Conservation (phyloP, 2,329 filamentous ascomycete species). For the Colletotrichum echinochloae region DNA sequence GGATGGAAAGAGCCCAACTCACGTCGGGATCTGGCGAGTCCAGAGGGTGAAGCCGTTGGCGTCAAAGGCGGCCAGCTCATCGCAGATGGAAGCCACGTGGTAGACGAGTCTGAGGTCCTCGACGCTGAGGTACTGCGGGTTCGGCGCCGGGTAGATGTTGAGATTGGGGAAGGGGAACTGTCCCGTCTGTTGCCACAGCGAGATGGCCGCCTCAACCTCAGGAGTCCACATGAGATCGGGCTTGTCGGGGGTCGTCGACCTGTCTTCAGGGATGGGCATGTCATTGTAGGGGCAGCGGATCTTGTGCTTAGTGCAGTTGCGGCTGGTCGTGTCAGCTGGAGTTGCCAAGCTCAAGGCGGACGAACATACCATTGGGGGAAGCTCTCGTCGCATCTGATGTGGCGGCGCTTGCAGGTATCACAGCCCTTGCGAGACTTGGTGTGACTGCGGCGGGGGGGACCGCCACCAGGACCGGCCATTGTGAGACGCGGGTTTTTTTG, state of each 20-base stretch:
- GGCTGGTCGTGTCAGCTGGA: slow-evolving; percentile 64
- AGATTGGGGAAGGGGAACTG: slow-evolving; percentile 88
- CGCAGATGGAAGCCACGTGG: slow-evolving; percentile 87
- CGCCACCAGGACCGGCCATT: slow-evolving; percentile 96
- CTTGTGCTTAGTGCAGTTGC: slow-evolving; percentile 99
- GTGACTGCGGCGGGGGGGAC: slow-evolving; percentile 90
- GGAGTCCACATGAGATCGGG: slow-evolving; percentile 86
- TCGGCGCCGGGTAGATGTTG: slow-evolving; percentile 78
- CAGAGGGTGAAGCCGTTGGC: slow-evolving; percentile 90
- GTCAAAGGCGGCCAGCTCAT: slow-evolving; percentile 81
- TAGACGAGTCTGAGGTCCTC: slow-evolving; percentile 91
- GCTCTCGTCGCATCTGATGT: slow-evolving; percentile 97
- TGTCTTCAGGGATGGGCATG: slow-evolving; percentile 74
- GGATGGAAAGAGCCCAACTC: slow-evolving; percentile 55
- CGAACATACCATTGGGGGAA: slow-evolving; percentile 91
- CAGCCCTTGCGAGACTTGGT: slow-evolving; percentile 99
- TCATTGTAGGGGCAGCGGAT: slow-evolving; percentile 99
- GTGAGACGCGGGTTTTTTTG: slow-evolving; percentile 49
- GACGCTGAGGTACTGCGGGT: slow-evolving; percentile 77
- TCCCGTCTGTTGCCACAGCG: slow-evolving; percentile 85
- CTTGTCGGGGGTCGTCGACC: slow-evolving; percentile 71
- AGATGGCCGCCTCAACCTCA: slow-evolving; percentile 83
- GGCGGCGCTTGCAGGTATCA: slow-evolving; percentile 96
- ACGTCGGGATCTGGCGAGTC: slow-evolving; percentile 94
- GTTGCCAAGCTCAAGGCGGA: not conserved